Conservation (phyloP, 1,139 yeast genomes). For the Zygosaccharomyces sapae region DNA sequence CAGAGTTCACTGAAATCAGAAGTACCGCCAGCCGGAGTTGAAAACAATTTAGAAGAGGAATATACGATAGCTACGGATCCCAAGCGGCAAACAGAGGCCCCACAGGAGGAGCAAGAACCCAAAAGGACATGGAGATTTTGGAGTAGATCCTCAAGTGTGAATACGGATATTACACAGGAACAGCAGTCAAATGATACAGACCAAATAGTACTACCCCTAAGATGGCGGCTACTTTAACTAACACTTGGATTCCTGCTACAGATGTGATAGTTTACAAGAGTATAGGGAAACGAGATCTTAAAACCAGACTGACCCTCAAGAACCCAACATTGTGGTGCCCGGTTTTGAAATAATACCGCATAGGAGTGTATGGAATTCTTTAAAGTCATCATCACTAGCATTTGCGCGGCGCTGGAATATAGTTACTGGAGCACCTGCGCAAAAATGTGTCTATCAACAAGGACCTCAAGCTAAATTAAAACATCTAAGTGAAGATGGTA, state of each 20-base stretch:
- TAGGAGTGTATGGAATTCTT: slow-evolving; percentile 24
- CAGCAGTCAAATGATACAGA: slow-evolving; percentile 14
- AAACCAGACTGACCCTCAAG: slow-evolving; percentile 17
- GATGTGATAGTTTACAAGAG: slow-evolving; percentile 24
- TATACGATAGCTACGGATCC: neutral
- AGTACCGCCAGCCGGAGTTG: slow-evolving; percentile 1
- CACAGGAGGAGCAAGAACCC: slow-evolving; percentile 1
- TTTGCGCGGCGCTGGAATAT: slow-evolving; percentile 23
- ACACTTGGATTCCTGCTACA: slow-evolving; percentile 25
- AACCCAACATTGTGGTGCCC: slow-evolving; percentile 33
- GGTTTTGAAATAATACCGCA: slow-evolving; percentile 31
- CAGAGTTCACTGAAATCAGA: slow-evolving; percentile 6
- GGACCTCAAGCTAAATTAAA: slow-evolving; percentile 22
- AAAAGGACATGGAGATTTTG: slow-evolving; percentile 31
- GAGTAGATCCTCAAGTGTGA: slow-evolving; percentile 19
- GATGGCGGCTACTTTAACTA: slow-evolving; percentile 17
- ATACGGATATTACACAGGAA: slow-evolving; percentile 4
- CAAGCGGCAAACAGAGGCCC: neutral
- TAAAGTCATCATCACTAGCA: slow-evolving; percentile 17
- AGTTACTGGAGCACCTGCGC: slow-evolving; percentile 18
- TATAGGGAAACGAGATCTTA: slow-evolving; percentile 15
- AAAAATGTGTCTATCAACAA: slow-evolving; percentile 23
- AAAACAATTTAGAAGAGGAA: neutral
- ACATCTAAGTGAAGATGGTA: slow-evolving; percentile 20
- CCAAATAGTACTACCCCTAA: slow-evolving; percentile 13